Conservation (phyloP, 108 stramenopile species). For the Phaeodactylum tricornutum region DNA sequence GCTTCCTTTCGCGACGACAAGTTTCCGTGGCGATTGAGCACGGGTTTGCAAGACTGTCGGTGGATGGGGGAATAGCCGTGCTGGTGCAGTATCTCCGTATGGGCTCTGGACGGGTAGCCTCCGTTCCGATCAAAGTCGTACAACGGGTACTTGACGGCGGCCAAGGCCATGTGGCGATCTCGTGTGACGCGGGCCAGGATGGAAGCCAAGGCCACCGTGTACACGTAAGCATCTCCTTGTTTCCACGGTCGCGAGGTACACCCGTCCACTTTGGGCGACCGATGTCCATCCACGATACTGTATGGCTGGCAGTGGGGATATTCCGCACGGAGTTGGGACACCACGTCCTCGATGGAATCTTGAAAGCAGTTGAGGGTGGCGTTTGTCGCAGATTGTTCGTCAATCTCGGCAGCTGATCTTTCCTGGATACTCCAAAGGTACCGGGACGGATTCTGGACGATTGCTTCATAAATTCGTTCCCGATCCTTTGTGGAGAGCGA, state of each 20-base stretch:
- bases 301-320: slow-evolving; percentile 10
- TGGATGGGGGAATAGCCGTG: slow-evolving; percentile 48
- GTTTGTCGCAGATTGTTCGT: slow-evolving; percentile 31
- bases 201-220: slow-evolving; percentile 59
- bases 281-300: slow-evolving; percentile 66
- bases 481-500: slow-evolving; percentile 23
- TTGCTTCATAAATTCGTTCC: slow-evolving; percentile 37
- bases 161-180: slow-evolving; percentile 34
- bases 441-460: slow-evolving; percentile 28
- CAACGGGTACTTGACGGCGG: slow-evolving; percentile 34
- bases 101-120: slow-evolving; percentile 46
- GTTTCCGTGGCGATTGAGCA: background rate
- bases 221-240: slow-evolving; percentile 55
- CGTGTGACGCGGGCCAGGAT: slow-evolving; percentile 54
- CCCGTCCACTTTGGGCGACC: slow-evolving; percentile 37
- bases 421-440: slow-evolving; percentile 32
- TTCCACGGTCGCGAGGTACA: slow-evolving; percentile 49
- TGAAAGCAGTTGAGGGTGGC: slow-evolving; percentile 52
- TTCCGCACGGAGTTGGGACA: background rate
- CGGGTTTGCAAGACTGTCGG: slow-evolving; percentile 13
- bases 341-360: slow-evolving; percentile 59
- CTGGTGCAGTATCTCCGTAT: slow-evolving; percentile 45
- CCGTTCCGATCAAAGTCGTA: slow-evolving; percentile 50
- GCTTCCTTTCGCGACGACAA: background rate
- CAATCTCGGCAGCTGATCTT: slow-evolving; percentile 39